These are phyloP conservation scores for Melastoma candidum DNA, from an alignment of 441 rosid species.

Conservation along the genomic window DNA sequence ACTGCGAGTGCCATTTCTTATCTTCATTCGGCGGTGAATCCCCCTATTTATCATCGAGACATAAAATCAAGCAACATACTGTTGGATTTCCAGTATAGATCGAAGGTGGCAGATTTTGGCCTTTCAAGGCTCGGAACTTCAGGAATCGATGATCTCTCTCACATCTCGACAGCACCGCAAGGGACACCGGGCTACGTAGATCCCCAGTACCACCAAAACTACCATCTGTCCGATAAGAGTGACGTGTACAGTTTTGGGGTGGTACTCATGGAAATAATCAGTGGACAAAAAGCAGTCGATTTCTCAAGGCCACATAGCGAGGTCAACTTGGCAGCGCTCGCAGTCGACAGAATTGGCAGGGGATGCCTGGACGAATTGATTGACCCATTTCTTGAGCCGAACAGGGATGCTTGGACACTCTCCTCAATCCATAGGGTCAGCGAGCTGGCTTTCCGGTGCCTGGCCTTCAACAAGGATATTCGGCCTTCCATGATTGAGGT, in stretches of 20 bases:
- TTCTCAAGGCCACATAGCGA: constrained; percentile 56
- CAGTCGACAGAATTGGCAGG: constrained; percentile 56
- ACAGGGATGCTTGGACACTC: constrained; percentile 48
- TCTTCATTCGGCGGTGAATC: constrained; percentile 68
- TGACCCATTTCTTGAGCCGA: constrained; percentile 49
- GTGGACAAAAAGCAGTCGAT: constrained; percentile 71
- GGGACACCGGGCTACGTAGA: constrained; percentile 97
- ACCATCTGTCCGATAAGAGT: constrained; percentile 81
- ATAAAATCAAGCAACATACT: constrained; percentile 89
- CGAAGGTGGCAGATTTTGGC: constrained; percentile 94
- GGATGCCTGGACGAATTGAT: constrained; percentile 58
- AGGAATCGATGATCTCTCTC: constrained; percentile 39
- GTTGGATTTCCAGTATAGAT: constrained; percentile 49
- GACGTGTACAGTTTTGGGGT: constrained; percentile 95
- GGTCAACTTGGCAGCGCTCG: constrained; percentile 69
- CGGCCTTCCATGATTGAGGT: constrained; percentile 88
- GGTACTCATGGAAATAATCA: constrained; percentile 73
- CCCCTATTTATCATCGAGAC: constrained; percentile 89
- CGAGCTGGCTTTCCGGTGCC: constrained; percentile 80
- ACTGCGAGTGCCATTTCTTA: constrained; percentile 81
- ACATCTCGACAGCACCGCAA: constrained; percentile 91
- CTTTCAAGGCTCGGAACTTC: constrained; percentile 72
- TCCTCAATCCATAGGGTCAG: constrained; percentile 55
- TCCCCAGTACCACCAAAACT: constrained; percentile 85
- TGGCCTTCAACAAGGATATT: constrained; percentile 67